Base-by-base conservation (phyloP, 225 moss, liverwort and hornwort species). In the Rhytidiadelphus loreus region DNA sequence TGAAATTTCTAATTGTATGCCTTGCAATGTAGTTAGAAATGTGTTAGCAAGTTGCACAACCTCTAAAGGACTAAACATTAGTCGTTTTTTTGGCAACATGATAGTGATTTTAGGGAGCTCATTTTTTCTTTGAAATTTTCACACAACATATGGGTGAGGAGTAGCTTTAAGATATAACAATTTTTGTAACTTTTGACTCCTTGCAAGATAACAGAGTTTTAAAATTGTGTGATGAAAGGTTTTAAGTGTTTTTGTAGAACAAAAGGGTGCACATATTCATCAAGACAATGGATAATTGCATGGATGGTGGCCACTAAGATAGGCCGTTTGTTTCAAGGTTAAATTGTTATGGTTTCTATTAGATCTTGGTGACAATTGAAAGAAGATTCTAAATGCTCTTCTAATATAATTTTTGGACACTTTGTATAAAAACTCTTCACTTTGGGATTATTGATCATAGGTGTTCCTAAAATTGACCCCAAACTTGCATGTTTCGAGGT, bases 381-480 rank as follows among this genome's bases (percentile, higher is more conserved):
- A 39, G 28, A 79, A 18, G 28, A 56, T 57, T 57, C 2, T 18
- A 18, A 2, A 19, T 26, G 18, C 26, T 28, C 25, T 26, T 25
- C 16, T 78, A 25, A 25, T n/a, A 37, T 6, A 56, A 3, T 53
- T 55, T 55, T 24, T 9, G 1, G 4, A 25, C 11, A 25, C 2
- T 56, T 52, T 13, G 3, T 12, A 9, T 37, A 25, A 3, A n/a
- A 77, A 55, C 7, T 55, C 24, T 55, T 25, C 11, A 10, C 22
- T 56, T n/a, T n/a, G n/a, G 7, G 56, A 78, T 3, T 37, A 56
- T 39, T 78, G 39, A 29, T 28, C 8, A 28, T 28, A 26, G 11
- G 3, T 18, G 8, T 56, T 55, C 4, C 11, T 4, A 16, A 77
- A 56, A 55, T 26, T 0, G 0, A 0, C 16, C 2, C 16, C 15